Percentiles rank a stretch among this genome's conserved stretches.
These are phyloP conservation scores for Myxozyma mucilagina DNA, from an alignment of 805 yeast species.

Conservation along the genomic window DNA sequence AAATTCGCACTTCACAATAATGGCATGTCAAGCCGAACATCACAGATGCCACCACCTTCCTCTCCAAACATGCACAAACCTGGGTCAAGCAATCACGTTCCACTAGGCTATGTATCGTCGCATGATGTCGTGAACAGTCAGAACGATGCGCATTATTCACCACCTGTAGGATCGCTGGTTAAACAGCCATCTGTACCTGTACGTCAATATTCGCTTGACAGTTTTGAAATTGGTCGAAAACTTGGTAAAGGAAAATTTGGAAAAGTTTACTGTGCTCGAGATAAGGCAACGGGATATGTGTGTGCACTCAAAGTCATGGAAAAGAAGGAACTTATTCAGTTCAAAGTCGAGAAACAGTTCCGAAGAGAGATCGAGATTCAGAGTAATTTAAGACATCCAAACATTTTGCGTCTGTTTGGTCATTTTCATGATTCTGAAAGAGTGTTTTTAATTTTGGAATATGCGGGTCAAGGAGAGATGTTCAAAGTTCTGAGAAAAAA, in stretches of 20 bases:
- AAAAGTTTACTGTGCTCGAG: slow-evolving; percentile 83
- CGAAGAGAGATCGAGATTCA: slow-evolving; percentile 92
- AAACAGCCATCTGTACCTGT: slow-evolving; percentile 14
- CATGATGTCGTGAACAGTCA: slow-evolving; percentile 19
- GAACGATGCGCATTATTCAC: slow-evolving; percentile 3
- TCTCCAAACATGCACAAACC: slow-evolving; percentile 30
- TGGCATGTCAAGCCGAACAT: not conserved
- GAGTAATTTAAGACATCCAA: slow-evolving; percentile 70
- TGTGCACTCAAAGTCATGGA: slow-evolving; percentile 93
- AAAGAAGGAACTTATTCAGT: slow-evolving; percentile 70
- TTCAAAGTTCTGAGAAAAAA: slow-evolving; percentile 68
- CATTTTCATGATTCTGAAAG: slow-evolving; percentile 79
- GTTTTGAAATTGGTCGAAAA: slow-evolving; percentile 83
- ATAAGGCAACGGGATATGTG: slow-evolving; percentile 69
- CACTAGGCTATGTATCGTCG: slow-evolving; percentile 21
- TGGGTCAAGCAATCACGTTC: slow-evolving; percentile 11
- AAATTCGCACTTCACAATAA: slow-evolving; percentile 29
- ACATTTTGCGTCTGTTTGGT: slow-evolving; percentile 77
- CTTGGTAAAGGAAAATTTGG: slow-evolving; percentile 95
- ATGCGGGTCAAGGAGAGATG: slow-evolving; percentile 81
- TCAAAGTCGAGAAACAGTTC: slow-evolving; percentile 80
- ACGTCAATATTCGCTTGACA: slow-evolving; percentile 49
- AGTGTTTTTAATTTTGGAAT: slow-evolving; percentile 83
- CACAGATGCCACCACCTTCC: slow-evolving; percentile 30
- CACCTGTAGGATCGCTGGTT: slow-evolving; percentile 7